A percentile compares a stretch with the other conserved stretches of the same genome.
phyloP scores from a whole-genome alignment of 139 green algal genomes.

The Chlorella sp. region DNA sequence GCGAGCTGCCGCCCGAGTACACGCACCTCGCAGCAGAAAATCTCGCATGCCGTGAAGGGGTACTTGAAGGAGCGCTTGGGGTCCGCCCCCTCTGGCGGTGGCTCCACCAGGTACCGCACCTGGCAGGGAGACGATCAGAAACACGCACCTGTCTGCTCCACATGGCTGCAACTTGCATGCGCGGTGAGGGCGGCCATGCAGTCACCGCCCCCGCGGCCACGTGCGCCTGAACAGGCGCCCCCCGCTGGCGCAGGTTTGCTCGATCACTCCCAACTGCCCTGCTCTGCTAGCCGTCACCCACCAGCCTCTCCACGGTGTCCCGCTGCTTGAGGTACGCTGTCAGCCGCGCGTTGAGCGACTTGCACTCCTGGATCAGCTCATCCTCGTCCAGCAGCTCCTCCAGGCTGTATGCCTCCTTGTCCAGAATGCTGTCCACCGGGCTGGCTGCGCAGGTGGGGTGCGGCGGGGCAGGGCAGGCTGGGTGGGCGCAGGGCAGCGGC shows the following conservation, averaged over 20 bases:
- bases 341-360: constrained; percentile 88
- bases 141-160: too few relatives aligned
- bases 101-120: constrained; percentile 73
- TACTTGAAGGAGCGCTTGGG: constrained; percentile 90
- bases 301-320: constrained; percentile 79
- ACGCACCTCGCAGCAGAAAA: constrained; percentile 92
- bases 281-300: constrained; percentile 33
- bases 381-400: constrained; percentile 96
- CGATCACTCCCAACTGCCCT: too few relatives aligned
- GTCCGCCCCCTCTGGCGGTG: constrained; percentile 47
- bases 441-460: constrained; percentile 23
- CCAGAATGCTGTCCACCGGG: constrained; percentile 85
- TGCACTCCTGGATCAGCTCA: constrained; percentile 96
- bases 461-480: background rate
- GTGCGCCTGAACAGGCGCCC: too few relatives aligned
- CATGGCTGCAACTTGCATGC: too few relatives aligned
- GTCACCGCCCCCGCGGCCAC: too few relatives aligned
- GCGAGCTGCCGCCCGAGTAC: too few relatives aligned
- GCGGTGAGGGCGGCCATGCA: too few relatives aligned
- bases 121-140: background rate
- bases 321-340: constrained; percentile 81
- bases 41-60: constrained; percentile 96
- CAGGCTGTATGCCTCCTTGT: constrained; percentile 89
- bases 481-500: background rate
- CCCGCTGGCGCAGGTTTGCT: too few relatives aligned